phyloP scores from a whole-genome alignment of 805 yeast genomes.

The Lipomyces yamanashiensis region DNA sequence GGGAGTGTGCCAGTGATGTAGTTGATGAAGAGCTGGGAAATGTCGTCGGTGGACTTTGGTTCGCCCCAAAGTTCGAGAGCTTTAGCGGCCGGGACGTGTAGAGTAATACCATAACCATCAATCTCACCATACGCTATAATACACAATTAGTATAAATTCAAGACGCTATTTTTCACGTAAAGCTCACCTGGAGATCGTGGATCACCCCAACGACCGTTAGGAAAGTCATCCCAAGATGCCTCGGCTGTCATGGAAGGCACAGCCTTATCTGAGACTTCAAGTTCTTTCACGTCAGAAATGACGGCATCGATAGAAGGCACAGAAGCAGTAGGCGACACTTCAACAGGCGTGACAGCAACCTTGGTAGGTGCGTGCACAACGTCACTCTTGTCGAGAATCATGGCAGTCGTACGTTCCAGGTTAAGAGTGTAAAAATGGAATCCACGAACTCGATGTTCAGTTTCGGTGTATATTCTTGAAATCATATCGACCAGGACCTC shows the following conservation, averaged over 20 bases:
- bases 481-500: slow-evolving; percentile 68
- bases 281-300: slow-evolving; percentile 61
- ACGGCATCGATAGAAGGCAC: slow-evolving; percentile 92
- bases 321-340: not conserved
- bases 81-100: slow-evolving; percentile 69
- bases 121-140: slow-evolving; percentile 98
- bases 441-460: slow-evolving; percentile 69
- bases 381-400: slow-evolving; percentile 68
- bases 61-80: slow-evolving; percentile 88
- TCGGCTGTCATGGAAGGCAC: slow-evolving; percentile 28
- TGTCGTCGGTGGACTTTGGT: slow-evolving; percentile 64
- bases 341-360: not conserved
- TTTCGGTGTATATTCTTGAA: slow-evolving; percentile 56
- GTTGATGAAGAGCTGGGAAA: slow-evolving; percentile 65
- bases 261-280: slow-evolving; percentile 22
- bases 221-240: slow-evolving; percentile 87
- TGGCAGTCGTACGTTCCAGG: slow-evolving; percentile 89
- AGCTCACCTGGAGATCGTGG: slow-evolving; percentile 97
- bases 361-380: slow-evolving; percentile 48
- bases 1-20: slow-evolving; percentile 73
- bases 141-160: not conserved
- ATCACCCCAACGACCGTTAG: slow-evolving; percentile 99
- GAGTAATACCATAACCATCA: slow-evolving; percentile 93
- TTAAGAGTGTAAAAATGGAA: slow-evolving; percentile 93
- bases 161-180: slow-evolving; percentile 53